These are phyloP conservation scores for Trichoderma guizhouense DNA, from an alignment of 2,329 filamentous ascomycete genomes.

Conservation along the genomic window DNA sequence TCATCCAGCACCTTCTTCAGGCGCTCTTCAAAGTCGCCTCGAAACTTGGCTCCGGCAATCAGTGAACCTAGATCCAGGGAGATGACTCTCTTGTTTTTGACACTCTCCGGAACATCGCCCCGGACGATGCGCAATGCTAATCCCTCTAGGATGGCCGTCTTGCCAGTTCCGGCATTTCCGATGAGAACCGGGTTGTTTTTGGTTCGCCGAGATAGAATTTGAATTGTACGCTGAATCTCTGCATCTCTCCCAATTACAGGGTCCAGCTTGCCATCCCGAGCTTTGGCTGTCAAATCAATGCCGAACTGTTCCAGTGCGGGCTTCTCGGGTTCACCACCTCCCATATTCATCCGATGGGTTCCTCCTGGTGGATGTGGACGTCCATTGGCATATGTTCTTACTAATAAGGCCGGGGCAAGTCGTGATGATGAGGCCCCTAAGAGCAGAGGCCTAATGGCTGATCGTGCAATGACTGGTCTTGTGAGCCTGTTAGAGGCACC, in stretches of 20 bases:
- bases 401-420: slow-evolving; percentile 38
- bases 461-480: slow-evolving; percentile 30
- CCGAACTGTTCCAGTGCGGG: slow-evolving; percentile 87
- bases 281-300: slow-evolving; percentile 80
- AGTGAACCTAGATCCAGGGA: slow-evolving; percentile 84
- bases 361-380: slow-evolving; percentile 84
- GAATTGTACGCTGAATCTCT: slow-evolving; percentile 92
- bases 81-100: slow-evolving; percentile 91
- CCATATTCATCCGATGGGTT: slow-evolving; percentile 89
- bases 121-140: slow-evolving; percentile 84
- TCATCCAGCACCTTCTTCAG: slow-evolving; percentile 88
- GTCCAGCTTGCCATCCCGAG: slow-evolving; percentile 85
- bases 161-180: slow-evolving; percentile 84
- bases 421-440: slow-evolving; percentile 22
- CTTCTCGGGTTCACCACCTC: slow-evolving; percentile 68
- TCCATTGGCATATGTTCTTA: slow-evolving; percentile 63
- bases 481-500: slow-evolving; percentile 30
- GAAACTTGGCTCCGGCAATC: slow-evolving; percentile 92
- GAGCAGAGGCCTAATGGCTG: background rate
- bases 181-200: slow-evolving; percentile 98
- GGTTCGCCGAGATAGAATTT: slow-evolving; percentile 85
- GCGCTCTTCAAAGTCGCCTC: slow-evolving; percentile 94
- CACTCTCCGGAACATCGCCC: slow-evolving; percentile 91
- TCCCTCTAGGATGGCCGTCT: slow-evolving; percentile 90
- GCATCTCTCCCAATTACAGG: slow-evolving; percentile 90